Evolutionary conservation across 192 early-diverging fungal genomes (phyloP).

Genomic region (Linnemannia elongata): DNA sequence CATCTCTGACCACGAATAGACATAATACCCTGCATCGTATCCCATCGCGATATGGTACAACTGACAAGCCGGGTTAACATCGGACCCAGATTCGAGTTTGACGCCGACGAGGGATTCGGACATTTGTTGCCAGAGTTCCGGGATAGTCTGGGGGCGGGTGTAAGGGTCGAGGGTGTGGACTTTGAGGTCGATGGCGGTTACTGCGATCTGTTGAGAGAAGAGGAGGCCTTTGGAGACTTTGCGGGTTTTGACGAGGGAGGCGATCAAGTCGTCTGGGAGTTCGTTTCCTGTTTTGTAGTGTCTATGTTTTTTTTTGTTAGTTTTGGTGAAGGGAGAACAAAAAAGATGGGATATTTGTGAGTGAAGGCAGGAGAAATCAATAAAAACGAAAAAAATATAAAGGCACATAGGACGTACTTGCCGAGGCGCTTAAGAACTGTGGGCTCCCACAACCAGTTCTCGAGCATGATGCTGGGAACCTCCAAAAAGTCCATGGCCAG

Average conservation of each 20-base stretch:
- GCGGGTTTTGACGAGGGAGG: slow-evolving; percentile 76
- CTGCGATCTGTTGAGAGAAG: slow-evolving; percentile 83
- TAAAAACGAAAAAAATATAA: background rate
- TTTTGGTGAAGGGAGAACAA: background rate
- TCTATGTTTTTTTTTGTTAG: slow-evolving; percentile 58
- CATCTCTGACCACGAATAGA: slow-evolving; percentile 85
- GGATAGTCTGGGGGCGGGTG: slow-evolving; percentile 50
- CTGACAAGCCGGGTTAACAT: slow-evolving; percentile 37
- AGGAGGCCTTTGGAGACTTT: slow-evolving; percentile 82
- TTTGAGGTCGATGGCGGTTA: slow-evolving; percentile 81
- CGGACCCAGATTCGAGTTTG: slow-evolving; percentile 17
- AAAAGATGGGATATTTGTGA: background rate
- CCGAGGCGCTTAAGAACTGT: slow-evolving; percentile 61
- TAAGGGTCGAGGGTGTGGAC: slow-evolving; percentile 74
- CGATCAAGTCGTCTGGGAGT: slow-evolving; percentile 80
- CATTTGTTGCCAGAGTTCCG: slow-evolving; percentile 60
- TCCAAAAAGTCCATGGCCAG: slow-evolving; percentile 91
- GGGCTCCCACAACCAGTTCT: slow-evolving; percentile 85
- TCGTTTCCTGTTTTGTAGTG: slow-evolving; percentile 80
- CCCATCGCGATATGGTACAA: slow-evolving; percentile 55
- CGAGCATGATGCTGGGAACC: slow-evolving; percentile 92
- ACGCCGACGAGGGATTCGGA: slow-evolving; percentile 53
- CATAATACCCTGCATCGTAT: slow-evolving; percentile 72
- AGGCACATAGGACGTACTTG: slow-evolving; percentile 8
- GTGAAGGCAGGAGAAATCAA: background rate